phyloP scores from a whole-genome alignment of 176 grass and related monocot species.

The Bromus sterilis region DNA sequence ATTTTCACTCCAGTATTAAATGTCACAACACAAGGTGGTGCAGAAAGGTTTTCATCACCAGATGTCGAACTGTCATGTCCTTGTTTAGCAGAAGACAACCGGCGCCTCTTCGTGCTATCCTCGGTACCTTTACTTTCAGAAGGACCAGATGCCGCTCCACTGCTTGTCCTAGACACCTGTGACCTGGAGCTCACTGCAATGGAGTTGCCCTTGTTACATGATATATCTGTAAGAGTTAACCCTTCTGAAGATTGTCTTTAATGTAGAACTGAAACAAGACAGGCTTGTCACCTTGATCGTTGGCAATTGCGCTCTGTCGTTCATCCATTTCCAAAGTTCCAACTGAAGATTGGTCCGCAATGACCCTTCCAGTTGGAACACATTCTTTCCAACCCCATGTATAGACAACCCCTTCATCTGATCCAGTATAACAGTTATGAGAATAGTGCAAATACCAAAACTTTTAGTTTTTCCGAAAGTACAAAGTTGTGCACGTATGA shows the following conservation, averaged over 20 bases:
- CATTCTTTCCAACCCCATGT: constrained; percentile 99
- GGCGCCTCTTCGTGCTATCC: constrained; percentile 79
- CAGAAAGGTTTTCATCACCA: constrained; percentile 81
- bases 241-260: background rate
- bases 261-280: background rate
- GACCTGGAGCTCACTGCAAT: constrained; percentile 89
- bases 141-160: constrained; percentile 47
- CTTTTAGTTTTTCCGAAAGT: background rate
- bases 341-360: constrained; percentile 46
- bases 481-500: background rate
- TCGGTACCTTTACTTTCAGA: constrained; percentile 72
- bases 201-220: constrained; percentile 47
- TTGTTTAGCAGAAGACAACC: constrained; percentile 74
- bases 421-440: constrained; percentile 27
- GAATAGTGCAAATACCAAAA: background rate
- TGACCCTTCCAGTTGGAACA: constrained; percentile 73
- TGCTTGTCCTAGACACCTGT: constrained; percentile 60
- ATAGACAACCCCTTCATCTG: constrained; percentile 87
- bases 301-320: constrained; percentile 26
- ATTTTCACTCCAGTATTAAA: constrained; percentile 82
- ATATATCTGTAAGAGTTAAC: constrained; percentile 42
- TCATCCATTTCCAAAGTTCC: constrained; percentile 78
- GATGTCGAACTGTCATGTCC: constrained; percentile 78
- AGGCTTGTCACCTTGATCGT: constrained; percentile 63
- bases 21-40: constrained; percentile 78